Conservation (phyloP, 169 alveolate genomes). For the Plasmodium adleri region DNA sequence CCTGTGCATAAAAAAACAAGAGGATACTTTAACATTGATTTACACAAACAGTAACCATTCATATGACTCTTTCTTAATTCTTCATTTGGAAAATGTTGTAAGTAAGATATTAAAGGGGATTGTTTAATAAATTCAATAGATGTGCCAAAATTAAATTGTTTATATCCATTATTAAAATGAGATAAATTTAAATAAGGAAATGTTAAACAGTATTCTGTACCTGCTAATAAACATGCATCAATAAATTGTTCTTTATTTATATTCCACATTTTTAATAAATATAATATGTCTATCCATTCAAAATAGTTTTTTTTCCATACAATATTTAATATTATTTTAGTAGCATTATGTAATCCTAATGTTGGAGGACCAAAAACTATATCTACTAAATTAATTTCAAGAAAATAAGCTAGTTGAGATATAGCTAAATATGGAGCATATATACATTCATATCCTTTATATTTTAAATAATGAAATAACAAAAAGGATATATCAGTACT, state of each 20-base stretch:
- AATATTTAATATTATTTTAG: constrained; percentile 64
- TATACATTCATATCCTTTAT: constrained; percentile 79
- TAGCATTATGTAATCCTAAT: constrained; percentile 78
- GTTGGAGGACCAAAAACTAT: constrained; percentile 84
- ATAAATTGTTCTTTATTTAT: constrained; percentile 79
- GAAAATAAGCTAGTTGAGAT: constrained; percentile 82
- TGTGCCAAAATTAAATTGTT: constrained; percentile 76
- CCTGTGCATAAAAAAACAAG: constrained; percentile 46
- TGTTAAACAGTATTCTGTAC: constrained; percentile 86
- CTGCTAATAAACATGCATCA: constrained; percentile 84
- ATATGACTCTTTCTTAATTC: constrained; percentile 53
- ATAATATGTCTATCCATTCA: constrained; percentile 78
- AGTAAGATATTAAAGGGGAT: constrained; percentile 80
- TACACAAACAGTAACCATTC: constrained; percentile 66
- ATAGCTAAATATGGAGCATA: constrained; percentile 85
- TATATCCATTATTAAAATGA: constrained; percentile 76
- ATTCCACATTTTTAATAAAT: constrained; percentile 76
- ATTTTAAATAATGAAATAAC: constrained; percentile 76
- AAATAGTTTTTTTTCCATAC: constrained; percentile 61
- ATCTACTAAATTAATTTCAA: constrained; percentile 76
- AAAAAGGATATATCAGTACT: constrained; percentile 78
- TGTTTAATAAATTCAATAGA: constrained; percentile 82
- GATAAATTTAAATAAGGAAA: constrained; percentile 78
- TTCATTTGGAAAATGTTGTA: constrained; percentile 80
- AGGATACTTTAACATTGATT: constrained; percentile 56